Percentiles rank a stretch among this genome's conserved stretches.
Conservation (phyloP, 202 grass and related monocot species). For the Carex arenaria region DNA sequence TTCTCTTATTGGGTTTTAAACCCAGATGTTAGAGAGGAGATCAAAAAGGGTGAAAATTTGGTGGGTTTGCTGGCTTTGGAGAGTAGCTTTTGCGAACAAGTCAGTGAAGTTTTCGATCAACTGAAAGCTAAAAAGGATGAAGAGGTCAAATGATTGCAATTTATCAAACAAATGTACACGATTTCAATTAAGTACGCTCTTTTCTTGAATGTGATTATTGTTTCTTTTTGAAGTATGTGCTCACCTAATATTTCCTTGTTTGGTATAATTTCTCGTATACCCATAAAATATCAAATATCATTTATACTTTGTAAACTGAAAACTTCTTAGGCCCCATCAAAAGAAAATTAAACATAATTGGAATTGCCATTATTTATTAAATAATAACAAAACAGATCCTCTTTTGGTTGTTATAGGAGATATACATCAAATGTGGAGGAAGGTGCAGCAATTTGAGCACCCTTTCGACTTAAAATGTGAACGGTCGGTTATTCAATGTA, state of each 20-base stretch:
- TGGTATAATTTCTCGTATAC: background rate
- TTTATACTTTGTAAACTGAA: background rate
- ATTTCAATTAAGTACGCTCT: background rate
- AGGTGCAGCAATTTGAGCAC: background rate
- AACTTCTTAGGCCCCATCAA: background rate
- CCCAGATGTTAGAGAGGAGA: slow-evolving; percentile 40
- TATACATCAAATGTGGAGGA: background rate
- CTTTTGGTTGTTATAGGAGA: background rate
- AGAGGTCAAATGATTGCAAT: slow-evolving; percentile 23
- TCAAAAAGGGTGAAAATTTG: slow-evolving; percentile 30
- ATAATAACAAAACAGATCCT: background rate
- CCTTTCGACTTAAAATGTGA: background rate
- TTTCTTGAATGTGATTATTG: background rate
- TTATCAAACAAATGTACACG: background rate
- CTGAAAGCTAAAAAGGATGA: slow-evolving; percentile 32
- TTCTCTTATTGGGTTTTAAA: slow-evolving; percentile 77
- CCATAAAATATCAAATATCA: background rate
- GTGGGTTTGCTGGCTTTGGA: slow-evolving; percentile 39
- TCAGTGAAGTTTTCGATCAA: slow-evolving; percentile 40
- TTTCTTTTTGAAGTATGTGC: background rate
- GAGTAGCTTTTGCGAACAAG: slow-evolving; percentile 34
- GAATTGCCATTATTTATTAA: background rate
- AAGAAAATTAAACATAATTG: background rate
- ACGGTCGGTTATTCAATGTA: background rate
- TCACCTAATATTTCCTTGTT: background rate